phyloP scores from a whole-genome alignment of 805 yeast species.

The Wickerhamiella nectarea region DNA sequence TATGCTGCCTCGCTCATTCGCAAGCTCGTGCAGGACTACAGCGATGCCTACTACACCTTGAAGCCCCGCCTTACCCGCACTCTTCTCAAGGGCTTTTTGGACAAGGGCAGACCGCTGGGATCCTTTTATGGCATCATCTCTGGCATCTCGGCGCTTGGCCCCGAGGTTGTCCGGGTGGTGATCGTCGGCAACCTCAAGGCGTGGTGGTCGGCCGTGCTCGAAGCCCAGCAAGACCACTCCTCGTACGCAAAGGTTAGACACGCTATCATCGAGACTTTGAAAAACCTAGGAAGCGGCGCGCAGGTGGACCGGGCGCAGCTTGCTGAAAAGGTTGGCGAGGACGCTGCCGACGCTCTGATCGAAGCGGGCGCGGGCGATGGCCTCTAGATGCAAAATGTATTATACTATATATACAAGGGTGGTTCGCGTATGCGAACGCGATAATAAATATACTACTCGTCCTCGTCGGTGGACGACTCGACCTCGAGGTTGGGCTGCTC shows the following conservation, averaged over 20 bases:
- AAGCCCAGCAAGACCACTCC: conserved; percentile 26
- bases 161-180: conserved; percentile 74
- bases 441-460: conserved; percentile 6
- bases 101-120: conserved; percentile 68
- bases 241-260: conserved; percentile 16
- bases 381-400: conserved; percentile 35
- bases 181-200: conserved; percentile 70
- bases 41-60: conserved; percentile 73
- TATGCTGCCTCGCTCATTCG: conserved; percentile 74
- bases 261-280: conserved; percentile 17
- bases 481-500: conserved; percentile 11
- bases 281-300: conserved; percentile 21
- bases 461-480: conserved; percentile 19
- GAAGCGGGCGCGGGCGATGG: conserved; percentile 38
- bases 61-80: conserved; percentile 93
- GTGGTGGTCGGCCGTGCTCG: conserved; percentile 47
- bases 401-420: too few species aligned
- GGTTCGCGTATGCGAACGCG: background rate
- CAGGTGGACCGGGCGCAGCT: conserved; percentile 32
- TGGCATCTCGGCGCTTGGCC: conserved; percentile 73
- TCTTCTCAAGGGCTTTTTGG: conserved; percentile 76
- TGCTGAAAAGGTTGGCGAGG: conserved; percentile 45
- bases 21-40: conserved; percentile 65
- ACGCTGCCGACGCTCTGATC: conserved; percentile 38
- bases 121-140: conserved; percentile 85